A percentile compares a stretch with the other conserved stretches of the same genome.
These are phyloP conservation scores for Microsporum canis DNA, from an alignment of 2,329 filamentous ascomycete species.

Conservation along the genomic window DNA sequence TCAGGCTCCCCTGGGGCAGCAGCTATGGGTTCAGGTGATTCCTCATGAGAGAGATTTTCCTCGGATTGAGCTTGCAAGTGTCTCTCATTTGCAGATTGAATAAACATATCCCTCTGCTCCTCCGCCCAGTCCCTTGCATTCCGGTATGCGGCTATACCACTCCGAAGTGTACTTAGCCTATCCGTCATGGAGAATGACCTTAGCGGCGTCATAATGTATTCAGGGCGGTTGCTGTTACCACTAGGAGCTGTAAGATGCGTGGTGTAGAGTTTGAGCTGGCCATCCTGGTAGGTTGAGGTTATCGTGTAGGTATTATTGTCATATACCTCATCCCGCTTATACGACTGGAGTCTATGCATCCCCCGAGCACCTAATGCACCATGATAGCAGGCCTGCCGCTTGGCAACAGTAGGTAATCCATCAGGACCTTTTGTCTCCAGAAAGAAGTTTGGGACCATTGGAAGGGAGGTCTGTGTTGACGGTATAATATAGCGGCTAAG, in stretches of 20 bases:
- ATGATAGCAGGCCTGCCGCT: slow-evolving; percentile 29
- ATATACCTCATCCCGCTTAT: slow-evolving; percentile 19
- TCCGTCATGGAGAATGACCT: not conserved
- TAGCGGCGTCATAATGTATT: slow-evolving; percentile 10
- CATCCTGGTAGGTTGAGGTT: slow-evolving; percentile 16
- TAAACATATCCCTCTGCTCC: slow-evolving; percentile 28
- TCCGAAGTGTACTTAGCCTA: slow-evolving; percentile 22
- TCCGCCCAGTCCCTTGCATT: slow-evolving; percentile 33
- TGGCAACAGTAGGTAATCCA: slow-evolving; percentile 22
- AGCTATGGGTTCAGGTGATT: not conserved
- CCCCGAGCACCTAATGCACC: slow-evolving; percentile 30
- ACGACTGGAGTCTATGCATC: slow-evolving; percentile 31
- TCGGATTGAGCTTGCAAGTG: not conserved
- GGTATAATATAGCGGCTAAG: slow-evolving; percentile 21
- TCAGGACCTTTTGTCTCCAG: slow-evolving; percentile 31
- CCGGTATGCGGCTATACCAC: slow-evolving; percentile 13
- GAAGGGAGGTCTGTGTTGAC: slow-evolving; percentile 22
- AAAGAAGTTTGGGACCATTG: slow-evolving; percentile 34
- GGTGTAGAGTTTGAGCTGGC: slow-evolving; percentile 8
- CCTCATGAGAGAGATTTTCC: not conserved
- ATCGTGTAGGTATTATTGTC: slow-evolving; percentile 16
- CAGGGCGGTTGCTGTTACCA: not conserved
- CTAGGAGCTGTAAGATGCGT: not conserved
- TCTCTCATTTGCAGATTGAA: slow-evolving; percentile 22
- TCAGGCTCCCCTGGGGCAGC: not conserved